Evolutionary conservation across 192 early-diverging fungal genomes (phyloP), one percentile per base, ranked within the genome.

Genomic region (Podila horticola): DNA sequence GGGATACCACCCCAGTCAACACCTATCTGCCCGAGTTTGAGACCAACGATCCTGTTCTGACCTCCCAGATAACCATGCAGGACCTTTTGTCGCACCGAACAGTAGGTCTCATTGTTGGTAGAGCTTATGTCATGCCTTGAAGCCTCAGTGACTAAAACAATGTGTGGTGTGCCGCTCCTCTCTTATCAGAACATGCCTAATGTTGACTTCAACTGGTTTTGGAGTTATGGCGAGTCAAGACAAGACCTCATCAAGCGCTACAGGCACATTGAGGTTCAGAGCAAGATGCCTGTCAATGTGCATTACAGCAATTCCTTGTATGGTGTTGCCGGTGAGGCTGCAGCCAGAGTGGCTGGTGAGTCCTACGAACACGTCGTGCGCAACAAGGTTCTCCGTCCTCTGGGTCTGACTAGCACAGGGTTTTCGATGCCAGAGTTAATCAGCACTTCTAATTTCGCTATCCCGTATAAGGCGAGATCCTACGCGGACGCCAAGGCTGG

Each of bases 291-390:
- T 1, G 0, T 24, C 57, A 9, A 2, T 5, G 8, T 5, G 8
- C 15, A 30, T 4, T 72, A 79, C 30, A 66, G 50, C n/a, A 79
- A 79, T 24, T 33, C 52, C 5, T 62, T 71, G 64, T 72, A 79
- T 20, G 64, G 34, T 48, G 69, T 72, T 58, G 70, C 70, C 2
- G 75, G 75, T 4, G 75, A 72, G 22, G 75, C 75, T 17, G 64
- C 75, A 12, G 64, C 69, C 20, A 72, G 64, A 1, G 75, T 79
- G n/a, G 65, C 69, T 0, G 61, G 61, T 1, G 38, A 34, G 5
- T 45, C 75, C 12, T 72, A 63, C 49, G 60, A 72, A 33, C 11
- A 71, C 0, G 36, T 79, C 2, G 70, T 79, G 7, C 7, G 20
- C 0, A 49, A 30, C 20, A 72, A 72, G 19, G 19, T 72, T 4